These are phyloP conservation scores for Diplocarpon rosae DNA, from an alignment of 2,329 filamentous ascomycete species.

Conservation along the genomic window DNA sequence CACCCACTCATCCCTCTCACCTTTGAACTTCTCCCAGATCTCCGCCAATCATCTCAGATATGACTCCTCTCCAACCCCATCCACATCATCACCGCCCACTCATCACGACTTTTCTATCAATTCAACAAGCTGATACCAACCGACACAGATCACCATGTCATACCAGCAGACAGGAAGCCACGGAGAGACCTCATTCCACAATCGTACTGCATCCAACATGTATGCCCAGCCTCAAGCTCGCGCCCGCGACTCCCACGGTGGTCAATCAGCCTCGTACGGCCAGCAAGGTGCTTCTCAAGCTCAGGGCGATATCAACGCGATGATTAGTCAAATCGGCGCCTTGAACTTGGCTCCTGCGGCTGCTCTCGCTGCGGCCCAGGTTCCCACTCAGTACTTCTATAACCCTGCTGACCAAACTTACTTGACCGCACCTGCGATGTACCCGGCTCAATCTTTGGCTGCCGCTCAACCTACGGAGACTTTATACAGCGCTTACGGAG, in stretches of 20 bases:
- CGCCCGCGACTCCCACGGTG: constrained; percentile 19
- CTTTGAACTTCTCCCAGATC: background rate
- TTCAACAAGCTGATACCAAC: constrained; percentile 10
- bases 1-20: background rate
- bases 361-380: constrained; percentile 20
- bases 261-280: constrained; percentile 18
- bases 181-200: constrained; percentile 20
- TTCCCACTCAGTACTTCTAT: constrained; percentile 26
- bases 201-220: constrained; percentile 23
- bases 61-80: constrained; percentile 1
- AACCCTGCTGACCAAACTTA: constrained; percentile 19
- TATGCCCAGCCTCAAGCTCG: constrained; percentile 24
- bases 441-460: constrained; percentile 23
- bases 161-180: constrained; percentile 25
- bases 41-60: background rate
- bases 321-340: constrained; percentile 25
- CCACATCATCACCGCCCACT: background rate
- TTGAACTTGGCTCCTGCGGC: constrained; percentile 27
- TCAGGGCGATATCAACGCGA: constrained; percentile 20
- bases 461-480: constrained; percentile 21
- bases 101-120: constrained; percentile 1
- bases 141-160: constrained; percentile 24
- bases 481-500: constrained; percentile 22
- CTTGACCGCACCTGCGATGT: constrained; percentile 24
- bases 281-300: constrained; percentile 9